phyloP scores from a whole-genome alignment of 2,329 filamentous ascomycete species.

The Colletotrichum horii region DNA sequence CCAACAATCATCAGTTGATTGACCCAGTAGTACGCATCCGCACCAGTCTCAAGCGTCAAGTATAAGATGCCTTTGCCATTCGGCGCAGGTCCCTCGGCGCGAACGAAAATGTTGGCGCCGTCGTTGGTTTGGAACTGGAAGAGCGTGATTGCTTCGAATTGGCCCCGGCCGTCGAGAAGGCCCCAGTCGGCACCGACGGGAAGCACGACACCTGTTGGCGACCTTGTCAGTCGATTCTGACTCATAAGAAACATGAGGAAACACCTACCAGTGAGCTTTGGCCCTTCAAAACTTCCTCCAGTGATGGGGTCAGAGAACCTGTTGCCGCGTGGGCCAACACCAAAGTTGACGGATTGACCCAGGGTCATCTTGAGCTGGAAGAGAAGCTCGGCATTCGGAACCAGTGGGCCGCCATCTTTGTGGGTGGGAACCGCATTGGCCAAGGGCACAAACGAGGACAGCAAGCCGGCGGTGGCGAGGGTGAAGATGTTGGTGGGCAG shows the following conservation, averaged over 20 bases:
- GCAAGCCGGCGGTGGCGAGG: neutral
- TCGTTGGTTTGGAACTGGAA: neutral
- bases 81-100: neutral
- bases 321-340: neutral
- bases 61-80: neutral
- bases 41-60: neutral
- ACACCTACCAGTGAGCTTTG: neutral
- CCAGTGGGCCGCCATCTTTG: neutral
- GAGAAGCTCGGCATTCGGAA: neutral
- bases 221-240: rapidly evolving
- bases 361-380: neutral
- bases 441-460: neutral
- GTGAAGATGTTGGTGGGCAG: neutral
- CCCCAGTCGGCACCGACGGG: neutral
- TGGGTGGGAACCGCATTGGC: neutral
- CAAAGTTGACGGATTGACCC: neutral
- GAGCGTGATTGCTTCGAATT: neutral
- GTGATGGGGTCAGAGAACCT: neutral
- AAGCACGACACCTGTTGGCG: neutral
- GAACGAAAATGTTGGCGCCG: neutral
- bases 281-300: neutral
- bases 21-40: neutral
- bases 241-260: rapidly evolving
- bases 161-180: neutral
- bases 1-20: neutral